Conservation (phyloP, 768 basidiomycete genomes). For the Podaxis rugospora region DNA sequence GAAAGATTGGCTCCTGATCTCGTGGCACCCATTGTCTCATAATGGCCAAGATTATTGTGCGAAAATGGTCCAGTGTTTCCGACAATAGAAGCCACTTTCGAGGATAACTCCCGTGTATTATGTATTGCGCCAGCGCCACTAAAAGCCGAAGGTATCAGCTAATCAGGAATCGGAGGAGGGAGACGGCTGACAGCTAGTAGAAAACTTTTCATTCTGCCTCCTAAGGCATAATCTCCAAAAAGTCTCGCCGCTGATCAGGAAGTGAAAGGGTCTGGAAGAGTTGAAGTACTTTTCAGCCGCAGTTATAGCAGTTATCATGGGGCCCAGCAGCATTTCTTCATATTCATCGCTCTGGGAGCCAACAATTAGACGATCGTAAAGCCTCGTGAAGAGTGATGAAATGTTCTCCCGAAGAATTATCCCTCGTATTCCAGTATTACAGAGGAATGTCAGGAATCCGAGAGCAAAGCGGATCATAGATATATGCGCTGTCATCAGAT, state of each 20-base stretch:
- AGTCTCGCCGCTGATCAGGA: background rate
- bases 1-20: slow-evolving; percentile 46
- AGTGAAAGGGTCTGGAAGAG: background rate
- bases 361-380: background rate
- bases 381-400: slow-evolving; percentile 2
- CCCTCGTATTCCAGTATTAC: background rate
- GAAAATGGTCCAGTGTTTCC: slow-evolving; percentile 54
- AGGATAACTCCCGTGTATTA: slow-evolving; percentile 18
- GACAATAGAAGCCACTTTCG: slow-evolving; percentile 34
- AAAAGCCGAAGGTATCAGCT: background rate
- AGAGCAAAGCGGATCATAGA: slow-evolving; percentile 9
- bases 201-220: background rate
- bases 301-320: background rate
- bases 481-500: background rate
- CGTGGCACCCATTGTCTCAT: slow-evolving; percentile 38
- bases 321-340: background rate
- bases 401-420: slow-evolving; percentile 11
- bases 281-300: slow-evolving; percentile 7
- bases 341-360: background rate
- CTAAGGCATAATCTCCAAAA: slow-evolving; percentile 5
- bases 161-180: background rate
- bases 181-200: background rate
- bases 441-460: slow-evolving; percentile 7
- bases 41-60: slow-evolving; percentile 45
- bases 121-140: slow-evolving; percentile 20